These are phyloP conservation scores for Quercus lobata DNA, from an alignment of 331 rosid genomes.

Conservation along the genomic window DNA sequence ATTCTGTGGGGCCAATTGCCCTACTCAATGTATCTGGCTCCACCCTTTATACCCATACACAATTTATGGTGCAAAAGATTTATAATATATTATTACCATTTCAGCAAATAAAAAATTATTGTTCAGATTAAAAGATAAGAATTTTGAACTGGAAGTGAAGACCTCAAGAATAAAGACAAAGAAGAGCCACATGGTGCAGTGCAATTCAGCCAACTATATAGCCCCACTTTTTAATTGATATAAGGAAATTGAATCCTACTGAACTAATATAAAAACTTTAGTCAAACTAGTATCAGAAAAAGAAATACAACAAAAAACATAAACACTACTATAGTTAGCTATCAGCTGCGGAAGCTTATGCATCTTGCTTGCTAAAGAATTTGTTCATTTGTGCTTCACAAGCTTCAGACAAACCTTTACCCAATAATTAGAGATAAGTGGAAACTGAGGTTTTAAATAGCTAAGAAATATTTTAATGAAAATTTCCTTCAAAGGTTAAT, in stretches of 20 bases:
- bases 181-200: background rate
- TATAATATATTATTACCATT: background rate
- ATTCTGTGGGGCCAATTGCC: too few relatives aligned
- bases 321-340: background rate
- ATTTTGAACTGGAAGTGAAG: background rate
- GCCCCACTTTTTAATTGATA: background rate
- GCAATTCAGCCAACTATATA: background rate
- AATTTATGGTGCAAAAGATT: background rate
- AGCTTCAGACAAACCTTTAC: background rate
- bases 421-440: background rate
- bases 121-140: background rate
- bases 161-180: background rate
- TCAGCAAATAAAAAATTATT: background rate
- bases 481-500: background rate
- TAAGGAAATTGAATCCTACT: background rate
- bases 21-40: too few relatives aligned
- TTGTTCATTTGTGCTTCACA: background rate
- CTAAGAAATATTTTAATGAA: background rate
- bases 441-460: background rate
- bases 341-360: background rate
- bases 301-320: background rate
- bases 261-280: background rate
- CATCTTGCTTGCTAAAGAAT: background rate
- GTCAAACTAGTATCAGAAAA: background rate
- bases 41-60: background rate